Conservation (phyloP, 352 stramenopile genomes). For the Globisporangium heterothallicum region DNA sequence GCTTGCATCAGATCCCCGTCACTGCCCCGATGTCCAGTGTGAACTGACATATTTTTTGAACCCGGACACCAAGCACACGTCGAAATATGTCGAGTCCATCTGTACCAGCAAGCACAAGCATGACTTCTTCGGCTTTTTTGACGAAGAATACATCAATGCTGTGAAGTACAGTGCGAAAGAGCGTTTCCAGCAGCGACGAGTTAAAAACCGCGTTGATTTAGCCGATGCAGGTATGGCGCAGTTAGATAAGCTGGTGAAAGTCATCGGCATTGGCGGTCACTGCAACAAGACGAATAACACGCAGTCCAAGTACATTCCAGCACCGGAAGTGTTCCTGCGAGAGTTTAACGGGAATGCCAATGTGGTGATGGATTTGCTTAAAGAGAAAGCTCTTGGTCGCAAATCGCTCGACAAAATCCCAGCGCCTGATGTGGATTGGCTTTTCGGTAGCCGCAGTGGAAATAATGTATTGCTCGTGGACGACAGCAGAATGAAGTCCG, state of each 20-base stretch:
- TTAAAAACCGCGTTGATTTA: constrained; percentile 65
- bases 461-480: constrained; percentile 52
- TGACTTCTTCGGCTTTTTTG: constrained; percentile 58
- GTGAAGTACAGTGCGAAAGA: constrained; percentile 62
- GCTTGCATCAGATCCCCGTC: neutral
- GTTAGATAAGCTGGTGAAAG: constrained; percentile 61
- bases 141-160: constrained; percentile 51
- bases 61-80: constrained; percentile 35
- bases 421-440: constrained; percentile 47
- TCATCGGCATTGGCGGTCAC: constrained; percentile 59
- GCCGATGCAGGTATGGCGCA: constrained; percentile 67
- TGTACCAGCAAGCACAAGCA: constrained; percentile 25
- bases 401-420: constrained; percentile 68
- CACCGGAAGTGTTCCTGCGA: constrained; percentile 57
- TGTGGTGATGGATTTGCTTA: constrained; percentile 59
- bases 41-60: constrained; percentile 45
- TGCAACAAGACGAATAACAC: constrained; percentile 63
- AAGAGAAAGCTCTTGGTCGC: constrained; percentile 62
- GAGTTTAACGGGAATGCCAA: constrained; percentile 66
- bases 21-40: constrained; percentile 27
- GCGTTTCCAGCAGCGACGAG: constrained; percentile 43
- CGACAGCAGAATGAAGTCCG: constrained; percentile 7
- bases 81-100: constrained; percentile 26
- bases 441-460: constrained; percentile 35
- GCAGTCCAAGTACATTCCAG: constrained; percentile 68